A percentile compares a stretch with the other conserved stretches of the same genome.
Conservation (phyloP, 192 early-diverging fungal genomes). For the Coemansia sp. region DNA sequence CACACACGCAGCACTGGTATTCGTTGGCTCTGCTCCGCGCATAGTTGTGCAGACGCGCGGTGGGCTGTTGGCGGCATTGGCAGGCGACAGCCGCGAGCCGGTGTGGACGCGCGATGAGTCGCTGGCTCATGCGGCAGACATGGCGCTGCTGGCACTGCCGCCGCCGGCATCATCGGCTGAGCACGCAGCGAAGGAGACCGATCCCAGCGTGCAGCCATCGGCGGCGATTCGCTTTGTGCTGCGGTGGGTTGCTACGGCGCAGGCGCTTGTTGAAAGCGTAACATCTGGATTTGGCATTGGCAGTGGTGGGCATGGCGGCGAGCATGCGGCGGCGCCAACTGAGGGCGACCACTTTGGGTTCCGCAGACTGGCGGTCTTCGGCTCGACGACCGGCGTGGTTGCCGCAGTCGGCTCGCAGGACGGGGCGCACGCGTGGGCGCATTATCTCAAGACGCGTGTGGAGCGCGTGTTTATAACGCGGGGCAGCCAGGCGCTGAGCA, state of each 20-base stretch:
- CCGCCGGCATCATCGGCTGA: constrained; percentile 55
- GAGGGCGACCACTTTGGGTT: constrained; percentile 65
- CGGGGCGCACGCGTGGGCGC: constrained; percentile 81
- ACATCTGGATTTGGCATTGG: constrained; percentile 46
- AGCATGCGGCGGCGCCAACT: background rate
- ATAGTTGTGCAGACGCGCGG: constrained; percentile 61
- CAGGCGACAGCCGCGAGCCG: constrained; percentile 34
- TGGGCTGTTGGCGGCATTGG: constrained; percentile 59
- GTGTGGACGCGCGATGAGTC: constrained; percentile 89
- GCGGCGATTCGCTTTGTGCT: constrained; percentile 67
- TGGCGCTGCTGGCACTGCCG: constrained; percentile 82
- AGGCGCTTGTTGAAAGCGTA: constrained; percentile 52
- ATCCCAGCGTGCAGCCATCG: constrained; percentile 56
- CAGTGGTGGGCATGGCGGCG: constrained; percentile 5
- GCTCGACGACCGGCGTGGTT: constrained; percentile 74
- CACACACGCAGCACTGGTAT: constrained; percentile 10
- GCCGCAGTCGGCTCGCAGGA: constrained; percentile 78
- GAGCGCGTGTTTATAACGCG: constrained; percentile 37
- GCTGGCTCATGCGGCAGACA: constrained; percentile 65
- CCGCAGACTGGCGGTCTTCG: constrained; percentile 85
- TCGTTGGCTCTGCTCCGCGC: constrained; percentile 21
- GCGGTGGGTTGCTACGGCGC: constrained; percentile 53
- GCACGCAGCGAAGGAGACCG: constrained; percentile 35
- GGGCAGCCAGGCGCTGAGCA: constrained; percentile 30
- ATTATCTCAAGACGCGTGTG: constrained; percentile 39